Evolutionary conservation across 1,284 basidiomycete genomes (phyloP), one percentile per base, ranked within the genome.

Genomic region (Cutaneotrichosporon sp.): DNA sequence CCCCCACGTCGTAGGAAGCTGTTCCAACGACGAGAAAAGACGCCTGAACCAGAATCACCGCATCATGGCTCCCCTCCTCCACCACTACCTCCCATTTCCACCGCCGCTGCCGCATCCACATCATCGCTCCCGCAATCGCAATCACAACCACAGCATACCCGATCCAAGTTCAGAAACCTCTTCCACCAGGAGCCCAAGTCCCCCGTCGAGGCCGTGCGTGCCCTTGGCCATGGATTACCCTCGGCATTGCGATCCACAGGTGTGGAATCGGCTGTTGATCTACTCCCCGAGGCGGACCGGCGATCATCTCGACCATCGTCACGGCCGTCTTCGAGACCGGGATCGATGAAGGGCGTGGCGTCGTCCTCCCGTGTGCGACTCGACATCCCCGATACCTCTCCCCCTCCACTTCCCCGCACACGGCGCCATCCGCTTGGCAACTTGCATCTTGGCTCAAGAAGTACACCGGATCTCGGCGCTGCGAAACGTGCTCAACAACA

Each of bases 221-320:
- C 46, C 7, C 20, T 49, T 4, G 52, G 52, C 6, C 48, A 54
- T 49, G 46, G 46, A 5, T 32, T 53, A 27, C 52, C 52, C 4
- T 26, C 33, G 7, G 22, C 35, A 5, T 26, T 35, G 45, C 33
- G 24, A 20, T 35, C 45, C 17, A 33, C 44, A 25, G 44, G 27
- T 10, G 9, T 19, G 11, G n/a, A 25, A 5, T 31, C 42, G 19
- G 17, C 46, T 10, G 19, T n/a, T 9, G 38, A 34, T 20, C 35
- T 20, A 11, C 17, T 5, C 26, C 34, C 11, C 26, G 8, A 17
- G 17, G 31, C 20, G 46, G n/a, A 48, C 10, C n/a, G 19, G 24
- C 32, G 33, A 11, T 26, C 17, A 16, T 37, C 22, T 9, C 33
- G 33, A 4, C 27, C 42, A 3, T 25, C 25, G 19, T 48, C 35